These are phyloP conservation scores for Paracorniculantispora psalliotae DNA, from an alignment of 2,329 filamentous ascomycete genomes.

Conservation along the genomic window DNA sequence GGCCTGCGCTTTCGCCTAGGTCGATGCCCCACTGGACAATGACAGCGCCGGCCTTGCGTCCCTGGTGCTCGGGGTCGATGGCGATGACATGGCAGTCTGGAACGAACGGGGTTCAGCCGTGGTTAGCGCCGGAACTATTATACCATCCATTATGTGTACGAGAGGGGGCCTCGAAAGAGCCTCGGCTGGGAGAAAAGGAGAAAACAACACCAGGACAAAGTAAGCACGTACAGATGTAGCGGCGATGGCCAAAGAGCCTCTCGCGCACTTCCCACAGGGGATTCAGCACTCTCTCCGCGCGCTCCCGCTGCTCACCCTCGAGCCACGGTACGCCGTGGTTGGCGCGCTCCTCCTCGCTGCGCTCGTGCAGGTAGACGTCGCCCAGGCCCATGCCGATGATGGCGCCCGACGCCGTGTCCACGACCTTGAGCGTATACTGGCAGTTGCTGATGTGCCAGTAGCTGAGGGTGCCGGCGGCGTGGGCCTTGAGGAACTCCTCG, in stretches of 20 bases:
- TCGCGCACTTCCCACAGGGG: conserved; percentile 38
- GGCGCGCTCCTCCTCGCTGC: conserved; percentile 36
- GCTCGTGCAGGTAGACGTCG: conserved; percentile 35
- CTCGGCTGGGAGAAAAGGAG: not conserved
- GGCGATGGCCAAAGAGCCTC: conserved; percentile 34
- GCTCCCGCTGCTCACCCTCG: conserved; percentile 36
- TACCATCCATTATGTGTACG: not conserved
- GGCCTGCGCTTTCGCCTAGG: conserved; percentile 28
- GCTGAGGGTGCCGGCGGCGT: conserved; percentile 35
- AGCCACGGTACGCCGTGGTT: conserved; percentile 43
- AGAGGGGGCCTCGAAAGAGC: not conserved
- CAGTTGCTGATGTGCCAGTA: conserved; percentile 34
- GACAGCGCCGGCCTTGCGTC: conserved; percentile 36
- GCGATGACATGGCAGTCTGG: conserved; percentile 39
- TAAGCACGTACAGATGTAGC: conserved; percentile 37
- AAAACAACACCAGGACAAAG: conserved; percentile 5
- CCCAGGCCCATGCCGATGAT: conserved; percentile 44
- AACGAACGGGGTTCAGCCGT: conserved; percentile 1
- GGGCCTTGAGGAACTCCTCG: conserved; percentile 37
- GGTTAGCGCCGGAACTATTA: conserved; percentile 1
- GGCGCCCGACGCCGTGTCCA: conserved; percentile 38
- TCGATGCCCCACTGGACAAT: conserved; percentile 38
- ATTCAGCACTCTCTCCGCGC: conserved; percentile 37
- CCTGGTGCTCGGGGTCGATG: conserved; percentile 39
- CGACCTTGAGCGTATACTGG: conserved; percentile 44